Conservation (phyloP, 805 yeast species). For the Saccharomycopsis sp. region DNA sequence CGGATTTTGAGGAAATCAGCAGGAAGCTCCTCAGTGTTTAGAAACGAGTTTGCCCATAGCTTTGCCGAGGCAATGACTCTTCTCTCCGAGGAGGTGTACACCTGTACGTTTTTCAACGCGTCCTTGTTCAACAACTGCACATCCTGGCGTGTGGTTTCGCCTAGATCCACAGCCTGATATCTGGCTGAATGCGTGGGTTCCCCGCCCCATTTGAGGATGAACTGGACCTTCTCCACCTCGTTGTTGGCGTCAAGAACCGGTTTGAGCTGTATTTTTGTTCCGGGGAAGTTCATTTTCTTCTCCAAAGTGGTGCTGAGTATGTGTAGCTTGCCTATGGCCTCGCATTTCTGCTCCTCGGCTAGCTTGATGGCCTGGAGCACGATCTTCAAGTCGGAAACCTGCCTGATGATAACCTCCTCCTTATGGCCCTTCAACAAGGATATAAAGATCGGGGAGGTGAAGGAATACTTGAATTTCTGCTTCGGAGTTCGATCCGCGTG, state of each 20-base stretch:
- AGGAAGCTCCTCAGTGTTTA: constrained; percentile 60
- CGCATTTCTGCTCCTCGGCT: constrained; percentile 74
- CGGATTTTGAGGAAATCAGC: constrained; percentile 76
- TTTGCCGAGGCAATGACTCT: constrained; percentile 92
- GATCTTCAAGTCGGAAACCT: constrained; percentile 75
- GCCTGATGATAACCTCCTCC: constrained; percentile 92
- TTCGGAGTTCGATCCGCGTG: constrained; percentile 99
- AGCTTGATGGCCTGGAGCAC: constrained; percentile 78
- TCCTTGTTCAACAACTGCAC: constrained; percentile 77
- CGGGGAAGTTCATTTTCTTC: constrained; percentile 85
- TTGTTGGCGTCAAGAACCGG: constrained; percentile 65
- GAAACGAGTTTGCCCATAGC: constrained; percentile 70
- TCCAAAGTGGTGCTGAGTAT: constrained; percentile 79
- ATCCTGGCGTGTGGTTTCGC: constrained; percentile 93
- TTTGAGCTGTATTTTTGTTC: constrained; percentile 92
- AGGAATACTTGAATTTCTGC: constrained; percentile 94
- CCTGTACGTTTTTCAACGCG: constrained; percentile 77
- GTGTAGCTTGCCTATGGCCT: constrained; percentile 68
- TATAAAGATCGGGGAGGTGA: constrained; percentile 78
- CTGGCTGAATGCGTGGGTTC: constrained; percentile 98
- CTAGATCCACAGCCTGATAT: constrained; percentile 90
- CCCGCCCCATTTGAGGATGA: constrained; percentile 98
- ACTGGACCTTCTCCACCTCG: constrained; percentile 88
- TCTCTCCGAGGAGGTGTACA: constrained; percentile 89
- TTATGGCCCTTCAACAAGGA: constrained; percentile 88